Percentiles rank a stretch among this genome's conserved stretches.
These are phyloP conservation scores for Aureobasidium sp. DNA, from an alignment of 2,329 filamentous ascomycete species.

Conservation along the genomic window DNA sequence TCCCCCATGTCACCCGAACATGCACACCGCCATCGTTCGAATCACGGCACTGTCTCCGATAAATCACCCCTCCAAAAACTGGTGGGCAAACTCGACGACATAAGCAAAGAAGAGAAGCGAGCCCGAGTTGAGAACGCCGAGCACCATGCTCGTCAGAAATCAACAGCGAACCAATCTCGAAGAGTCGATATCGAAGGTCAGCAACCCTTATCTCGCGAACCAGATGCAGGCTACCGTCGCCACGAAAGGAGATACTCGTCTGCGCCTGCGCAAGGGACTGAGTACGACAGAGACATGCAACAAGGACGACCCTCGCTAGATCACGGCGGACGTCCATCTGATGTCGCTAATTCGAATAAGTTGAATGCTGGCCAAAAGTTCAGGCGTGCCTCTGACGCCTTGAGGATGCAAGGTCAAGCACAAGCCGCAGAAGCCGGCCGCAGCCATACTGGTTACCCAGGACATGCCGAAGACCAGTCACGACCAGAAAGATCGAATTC, in stretches of 20 bases:
- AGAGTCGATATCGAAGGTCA: not conserved
- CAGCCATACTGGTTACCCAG: not conserved
- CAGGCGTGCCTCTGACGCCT: conserved; percentile 15
- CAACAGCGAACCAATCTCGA: conserved; percentile 13
- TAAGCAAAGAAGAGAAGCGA: conserved; percentile 92
- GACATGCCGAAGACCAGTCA: not conserved
- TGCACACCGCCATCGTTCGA: not conserved
- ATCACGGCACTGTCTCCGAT: conserved; percentile 59
- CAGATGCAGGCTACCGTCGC: not conserved
- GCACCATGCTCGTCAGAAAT: conserved; percentile 55
- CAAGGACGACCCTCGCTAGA: not conserved
- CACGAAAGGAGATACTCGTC: conserved; percentile 4
- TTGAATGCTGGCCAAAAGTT: conserved; percentile 12
- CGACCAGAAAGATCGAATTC: not conserved
- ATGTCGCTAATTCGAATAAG: not conserved
- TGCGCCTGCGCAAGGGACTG: not conserved
- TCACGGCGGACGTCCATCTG: not conserved
- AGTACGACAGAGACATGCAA: not conserved
- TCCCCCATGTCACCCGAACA: not conserved
- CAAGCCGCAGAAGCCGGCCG: not conserved
- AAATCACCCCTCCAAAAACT: conserved; percentile 88
- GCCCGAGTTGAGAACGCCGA: conserved; percentile 79
- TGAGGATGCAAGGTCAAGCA: conserved; percentile 7
- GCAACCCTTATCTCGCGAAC: not conserved
- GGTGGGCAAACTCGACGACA: conserved; percentile 80